Percentiles rank a stretch among this genome's conserved stretches.
phyloP scores from a whole-genome alignment of 78 protist species.

The Diacronema lutheri region DNA sequence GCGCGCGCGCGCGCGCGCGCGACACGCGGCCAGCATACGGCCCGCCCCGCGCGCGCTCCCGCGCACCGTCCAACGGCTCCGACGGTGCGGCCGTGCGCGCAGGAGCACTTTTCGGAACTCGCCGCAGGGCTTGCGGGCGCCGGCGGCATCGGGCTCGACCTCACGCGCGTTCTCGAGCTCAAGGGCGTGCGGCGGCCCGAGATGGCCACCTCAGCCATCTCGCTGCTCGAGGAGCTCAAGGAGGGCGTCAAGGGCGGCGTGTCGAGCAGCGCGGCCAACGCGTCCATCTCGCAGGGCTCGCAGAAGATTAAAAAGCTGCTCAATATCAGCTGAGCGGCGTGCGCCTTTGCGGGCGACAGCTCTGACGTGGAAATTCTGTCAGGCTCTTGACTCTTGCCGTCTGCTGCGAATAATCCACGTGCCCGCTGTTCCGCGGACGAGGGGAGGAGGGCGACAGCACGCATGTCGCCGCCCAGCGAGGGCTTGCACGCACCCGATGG shows the following conservation, averaged over 20 bases:
- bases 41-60: background rate
- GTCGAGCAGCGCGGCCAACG: background rate
- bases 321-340: background rate
- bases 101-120: background rate
- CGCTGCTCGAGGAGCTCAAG: background rate
- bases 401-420: too few relatives aligned
- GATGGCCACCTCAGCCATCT: background rate
- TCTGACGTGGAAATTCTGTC: too few relatives aligned
- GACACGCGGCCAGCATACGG: too few relatives aligned
- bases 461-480: too few relatives aligned
- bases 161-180: slow-evolving; percentile 2
- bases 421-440: too few relatives aligned
- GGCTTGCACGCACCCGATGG: too few relatives aligned
- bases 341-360: too few relatives aligned
- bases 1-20: background rate
- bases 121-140: background rate
- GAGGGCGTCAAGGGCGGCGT: background rate
- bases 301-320: background rate
- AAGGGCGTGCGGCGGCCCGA: background rate
- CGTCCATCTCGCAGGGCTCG: background rate
- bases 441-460: too few relatives aligned
- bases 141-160: background rate
- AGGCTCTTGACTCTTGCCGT: too few relatives aligned
- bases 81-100: background rate
- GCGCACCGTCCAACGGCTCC: background rate